These are phyloP conservation scores for Brassica hybrid DNA, from an alignment of 441 rosid genomes.

Conservation along the genomic window DNA sequence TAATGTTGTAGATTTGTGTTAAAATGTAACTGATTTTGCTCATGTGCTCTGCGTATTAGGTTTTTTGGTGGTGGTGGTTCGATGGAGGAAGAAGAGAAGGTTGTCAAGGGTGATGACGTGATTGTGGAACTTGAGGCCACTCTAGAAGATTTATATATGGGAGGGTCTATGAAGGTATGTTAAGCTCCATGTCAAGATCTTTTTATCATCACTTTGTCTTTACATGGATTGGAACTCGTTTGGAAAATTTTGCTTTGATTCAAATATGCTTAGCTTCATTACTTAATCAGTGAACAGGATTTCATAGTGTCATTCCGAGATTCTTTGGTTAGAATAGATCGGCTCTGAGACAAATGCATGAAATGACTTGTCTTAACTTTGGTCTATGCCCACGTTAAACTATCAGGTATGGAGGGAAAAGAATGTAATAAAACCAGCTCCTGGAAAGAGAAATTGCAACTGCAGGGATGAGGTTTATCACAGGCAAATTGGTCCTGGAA, in stretches of 20 bases:
- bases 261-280: neutral
- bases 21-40: too few relatives aligned
- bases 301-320: neutral
- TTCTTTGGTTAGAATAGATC: constrained; percentile 7
- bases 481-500: constrained; percentile 98
- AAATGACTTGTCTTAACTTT: constrained; percentile 17
- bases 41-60: too few relatives aligned
- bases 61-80: constrained; percentile 88
- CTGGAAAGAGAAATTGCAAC: too few relatives aligned
- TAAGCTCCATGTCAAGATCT: neutral
- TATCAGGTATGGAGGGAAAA: constrained; percentile 96
- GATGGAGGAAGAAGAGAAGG: constrained; percentile 88
- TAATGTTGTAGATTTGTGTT: too few relatives aligned
- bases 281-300: neutral
- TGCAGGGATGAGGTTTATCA: constrained; percentile 98
- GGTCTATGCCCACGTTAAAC: constrained; percentile 16
- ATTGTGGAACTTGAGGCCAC: constrained; percentile 91
- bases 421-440: too few relatives aligned
- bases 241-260: constrained; percentile 1
- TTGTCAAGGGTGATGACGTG: constrained; percentile 90
- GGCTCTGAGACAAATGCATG: neutral
- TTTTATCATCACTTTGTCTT: neutral
- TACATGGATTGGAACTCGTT: neutral
- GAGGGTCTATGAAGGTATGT: constrained; percentile 86
- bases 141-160: constrained; percentile 96